phyloP scores from a whole-genome alignment of 148 eudicot species.

The Rhododendron mucronatum region DNA sequence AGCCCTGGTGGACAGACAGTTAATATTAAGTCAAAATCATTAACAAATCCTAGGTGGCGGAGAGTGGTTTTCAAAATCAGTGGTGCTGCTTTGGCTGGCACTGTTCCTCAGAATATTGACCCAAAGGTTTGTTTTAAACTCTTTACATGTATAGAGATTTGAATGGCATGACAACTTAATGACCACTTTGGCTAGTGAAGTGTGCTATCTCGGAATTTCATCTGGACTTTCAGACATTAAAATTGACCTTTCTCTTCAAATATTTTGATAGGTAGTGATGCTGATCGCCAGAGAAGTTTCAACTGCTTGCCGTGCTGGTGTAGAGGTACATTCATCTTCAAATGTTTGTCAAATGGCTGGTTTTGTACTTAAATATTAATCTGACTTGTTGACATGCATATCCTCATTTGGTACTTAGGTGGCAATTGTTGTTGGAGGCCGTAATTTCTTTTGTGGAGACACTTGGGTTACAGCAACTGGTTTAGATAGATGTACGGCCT shows the following conservation, averaged over 20 bases:
- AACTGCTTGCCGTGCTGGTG: constrained; percentile 69
- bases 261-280: constrained; percentile 61
- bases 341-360: not conserved
- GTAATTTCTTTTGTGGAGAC: constrained; percentile 94
- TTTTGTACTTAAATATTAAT: not conserved
- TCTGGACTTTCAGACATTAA: constrained; percentile 6
- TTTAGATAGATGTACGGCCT: constrained; percentile 80
- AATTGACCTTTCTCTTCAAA: not conserved
- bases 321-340: constrained; percentile 54
- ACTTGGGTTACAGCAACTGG: constrained; percentile 86
- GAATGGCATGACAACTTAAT: not conserved
- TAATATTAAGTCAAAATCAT: constrained; percentile 58
- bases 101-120: constrained; percentile 72
- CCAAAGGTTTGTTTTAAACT: constrained; percentile 62
- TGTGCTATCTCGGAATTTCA: not conserved
- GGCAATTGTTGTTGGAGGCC: constrained; percentile 93
- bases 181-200: not conserved
- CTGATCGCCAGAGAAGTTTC: constrained; percentile 89
- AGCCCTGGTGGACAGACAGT: constrained; percentile 52
- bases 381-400: not conserved
- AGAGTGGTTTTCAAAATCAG: constrained; percentile 96
- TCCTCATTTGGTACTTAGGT: constrained; percentile 43
- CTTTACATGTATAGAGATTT: not conserved
- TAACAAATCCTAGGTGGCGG: constrained; percentile 69
- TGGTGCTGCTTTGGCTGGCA: constrained; percentile 85